Evolutionary conservation across 2,329 filamentous ascomycete genomes (phyloP), one percentile per base, ranked within the genome.

Genomic region (Claviceps sp.): DNA sequence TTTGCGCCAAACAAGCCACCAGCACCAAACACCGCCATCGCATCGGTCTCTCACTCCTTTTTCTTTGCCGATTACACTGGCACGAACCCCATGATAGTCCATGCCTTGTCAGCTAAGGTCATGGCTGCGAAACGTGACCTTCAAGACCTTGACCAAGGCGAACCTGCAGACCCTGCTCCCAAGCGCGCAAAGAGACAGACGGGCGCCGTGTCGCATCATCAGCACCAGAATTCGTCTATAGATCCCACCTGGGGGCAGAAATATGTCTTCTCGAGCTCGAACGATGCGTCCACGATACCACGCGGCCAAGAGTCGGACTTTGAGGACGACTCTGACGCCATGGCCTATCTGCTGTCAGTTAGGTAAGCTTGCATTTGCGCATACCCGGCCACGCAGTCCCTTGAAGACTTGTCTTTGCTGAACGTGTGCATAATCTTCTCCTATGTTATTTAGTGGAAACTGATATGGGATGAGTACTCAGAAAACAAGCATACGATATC

Each of bases 401-500:
- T 20, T 22, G 26, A 9, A 16, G 37, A 47, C 4, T 49, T 34
- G 4, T 24, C 20, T 51, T 53, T 47, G 37, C 48, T 55, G 53
- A 53, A 52, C 16, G n/a, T 48, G 20, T 24, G 8, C 14, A 20
- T 2, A 26, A n/a, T 47, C 14, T 11, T 5, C 14, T 26, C 14
- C 37, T 47, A 24, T 37, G 1, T 16, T n/a, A 34, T 20, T 20
- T 37, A 52, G 48, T 38, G 44, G 45, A 58, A 69, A 63, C 76
- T 78, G 70, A 77, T 76, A 63, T 73, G 69, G 26, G 18, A 68
- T 74, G 70, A 73, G 70, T 72, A 63, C 61, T 55, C 67, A 93
- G 87, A 70, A 76, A 79, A 58, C 82, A 94, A 77, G 87, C 87
- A n/a, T 79, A 73, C 55, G 69, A 73, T 9, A 84, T 94, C 37